A percentile compares a stretch with the other conserved stretches of the same genome.
Conservation (phyloP, 805 yeast genomes). For the Candida stauntonica region DNA sequence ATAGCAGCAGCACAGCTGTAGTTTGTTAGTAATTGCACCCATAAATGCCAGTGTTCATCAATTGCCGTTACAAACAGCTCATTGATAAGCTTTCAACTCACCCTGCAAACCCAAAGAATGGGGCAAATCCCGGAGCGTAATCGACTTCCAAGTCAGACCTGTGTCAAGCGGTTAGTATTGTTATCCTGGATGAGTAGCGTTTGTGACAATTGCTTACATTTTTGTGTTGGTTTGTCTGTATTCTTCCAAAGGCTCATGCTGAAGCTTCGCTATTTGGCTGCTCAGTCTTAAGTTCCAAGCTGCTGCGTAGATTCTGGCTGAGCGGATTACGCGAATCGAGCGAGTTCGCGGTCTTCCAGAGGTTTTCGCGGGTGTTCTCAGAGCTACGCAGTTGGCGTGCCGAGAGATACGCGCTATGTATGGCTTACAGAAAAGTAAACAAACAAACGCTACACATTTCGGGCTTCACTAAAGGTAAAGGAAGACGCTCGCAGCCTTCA, state of each 20-base stretch:
- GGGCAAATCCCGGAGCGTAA: conserved; percentile 88
- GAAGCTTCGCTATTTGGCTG: too few relatives aligned
- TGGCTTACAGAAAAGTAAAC: background rate
- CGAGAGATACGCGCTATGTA: conserved; percentile 1
- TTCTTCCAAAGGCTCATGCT: too few relatives aligned
- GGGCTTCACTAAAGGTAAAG: too few relatives aligned
- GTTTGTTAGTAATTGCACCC: conserved; percentile 7
- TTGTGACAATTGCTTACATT: conserved; percentile 2
- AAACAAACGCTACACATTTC: too few relatives aligned
- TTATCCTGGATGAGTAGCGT: too few relatives aligned
- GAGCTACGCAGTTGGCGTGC: conserved; percentile 1
- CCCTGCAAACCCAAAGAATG: conserved; percentile 97
- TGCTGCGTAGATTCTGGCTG: background rate
- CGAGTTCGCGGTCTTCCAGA: conserved; percentile 5
- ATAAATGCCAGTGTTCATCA: background rate
- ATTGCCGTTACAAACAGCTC: too few relatives aligned
- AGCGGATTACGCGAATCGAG: conserved; percentile 1
- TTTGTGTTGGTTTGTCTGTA: background rate
- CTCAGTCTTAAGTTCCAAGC: background rate
- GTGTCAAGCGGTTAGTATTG: background rate
- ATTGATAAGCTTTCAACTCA: conserved; percentile 20
- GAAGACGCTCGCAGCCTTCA: too few relatives aligned
- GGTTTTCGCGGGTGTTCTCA: background rate
- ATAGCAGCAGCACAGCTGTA: conserved; percentile 79
- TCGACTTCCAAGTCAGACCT: conserved; percentile 46